Conservation (phyloP, 2,329 filamentous ascomycete genomes). For the Leptodontidium sp. region DNA sequence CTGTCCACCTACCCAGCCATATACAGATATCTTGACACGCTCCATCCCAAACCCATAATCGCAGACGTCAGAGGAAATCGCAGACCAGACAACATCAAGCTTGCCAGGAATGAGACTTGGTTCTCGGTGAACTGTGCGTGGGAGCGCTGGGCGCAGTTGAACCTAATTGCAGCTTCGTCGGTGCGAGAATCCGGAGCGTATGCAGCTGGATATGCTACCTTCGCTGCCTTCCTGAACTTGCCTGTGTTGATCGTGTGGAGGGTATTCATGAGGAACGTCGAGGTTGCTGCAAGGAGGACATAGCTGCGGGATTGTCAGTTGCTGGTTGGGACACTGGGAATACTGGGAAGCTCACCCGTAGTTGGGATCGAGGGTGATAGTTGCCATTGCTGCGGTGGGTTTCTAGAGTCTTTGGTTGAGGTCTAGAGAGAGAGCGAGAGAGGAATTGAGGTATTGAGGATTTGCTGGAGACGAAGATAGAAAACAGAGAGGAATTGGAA, state of each 20-base stretch:
- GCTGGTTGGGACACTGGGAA: background rate
- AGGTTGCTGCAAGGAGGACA: slow-evolving; percentile 65
- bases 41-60: slow-evolving; percentile 60
- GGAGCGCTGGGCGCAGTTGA: slow-evolving; percentile 72
- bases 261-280: slow-evolving; percentile 65
- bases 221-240: slow-evolving; percentile 59
- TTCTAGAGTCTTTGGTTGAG: background rate
- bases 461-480: no score
- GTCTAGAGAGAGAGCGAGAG: background rate
- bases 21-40: slow-evolving; percentile 61
- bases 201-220: slow-evolving; percentile 63
- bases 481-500: no score
- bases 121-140: slow-evolving; percentile 73
- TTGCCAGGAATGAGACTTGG: slow-evolving; percentile 59
- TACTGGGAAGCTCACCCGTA: slow-evolving; percentile 43
- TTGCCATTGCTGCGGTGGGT: slow-evolving; percentile 39
- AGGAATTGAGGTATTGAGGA: background rate
- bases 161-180: slow-evolving; percentile 52
- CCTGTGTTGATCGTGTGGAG: slow-evolving; percentile 59
- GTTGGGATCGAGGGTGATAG: slow-evolving; percentile 42
- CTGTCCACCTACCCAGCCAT: slow-evolving; percentile 55
- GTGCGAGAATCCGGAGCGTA: slow-evolving; percentile 53
- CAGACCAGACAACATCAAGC: slow-evolving; percentile 64
- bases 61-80: slow-evolving; percentile 60
- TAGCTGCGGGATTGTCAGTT: slow-evolving; percentile 55